phyloP scores from a whole-genome alignment of 345 rosid species.

The Aquilaria yunnanensis region DNA sequence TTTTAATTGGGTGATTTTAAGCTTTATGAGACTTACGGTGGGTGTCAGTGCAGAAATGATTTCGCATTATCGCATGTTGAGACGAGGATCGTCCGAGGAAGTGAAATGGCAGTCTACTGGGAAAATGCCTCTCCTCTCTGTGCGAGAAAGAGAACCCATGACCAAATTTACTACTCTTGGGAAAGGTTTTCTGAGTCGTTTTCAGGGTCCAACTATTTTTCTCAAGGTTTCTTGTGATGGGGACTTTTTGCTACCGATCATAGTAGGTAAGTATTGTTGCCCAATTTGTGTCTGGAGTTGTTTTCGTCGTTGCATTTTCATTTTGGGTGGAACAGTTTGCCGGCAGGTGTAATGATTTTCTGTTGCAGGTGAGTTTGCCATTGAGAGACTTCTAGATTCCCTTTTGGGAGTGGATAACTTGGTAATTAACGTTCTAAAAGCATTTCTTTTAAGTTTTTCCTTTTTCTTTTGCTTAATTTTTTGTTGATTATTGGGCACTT shows the following conservation, averaged over 20 bases:
- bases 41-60: slow-evolving; percentile 35
- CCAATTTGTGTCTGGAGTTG: not conserved
- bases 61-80: slow-evolving; percentile 43
- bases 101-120: slow-evolving; percentile 25
- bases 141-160: slow-evolving; percentile 18
- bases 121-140: slow-evolving; percentile 19
- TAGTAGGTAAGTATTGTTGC: slow-evolving; percentile 36
- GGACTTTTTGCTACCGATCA: slow-evolving; percentile 72
- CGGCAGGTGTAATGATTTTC: slow-evolving; percentile 15
- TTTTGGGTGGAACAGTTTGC: not conserved
- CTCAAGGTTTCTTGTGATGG: slow-evolving; percentile 85
- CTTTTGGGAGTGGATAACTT: slow-evolving; percentile 26
- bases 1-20: not conserved
- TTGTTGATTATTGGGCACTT: not conserved
- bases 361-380: slow-evolving; percentile 63
- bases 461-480: not conserved
- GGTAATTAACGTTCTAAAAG: slow-evolving; percentile 29
- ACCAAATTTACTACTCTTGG: slow-evolving; percentile 35
- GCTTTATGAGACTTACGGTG: not conserved
- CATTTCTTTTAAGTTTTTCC: not conserved
- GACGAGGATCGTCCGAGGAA: slow-evolving; percentile 33
- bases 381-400: slow-evolving; percentile 53
- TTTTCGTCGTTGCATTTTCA: not conserved
- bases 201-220: slow-evolving; percentile 76
- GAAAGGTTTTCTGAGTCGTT: slow-evolving; percentile 49